Conservation (phyloP, 225 moss, liverwort and hornwort species). For the Sphagnum contortum region DNA sequence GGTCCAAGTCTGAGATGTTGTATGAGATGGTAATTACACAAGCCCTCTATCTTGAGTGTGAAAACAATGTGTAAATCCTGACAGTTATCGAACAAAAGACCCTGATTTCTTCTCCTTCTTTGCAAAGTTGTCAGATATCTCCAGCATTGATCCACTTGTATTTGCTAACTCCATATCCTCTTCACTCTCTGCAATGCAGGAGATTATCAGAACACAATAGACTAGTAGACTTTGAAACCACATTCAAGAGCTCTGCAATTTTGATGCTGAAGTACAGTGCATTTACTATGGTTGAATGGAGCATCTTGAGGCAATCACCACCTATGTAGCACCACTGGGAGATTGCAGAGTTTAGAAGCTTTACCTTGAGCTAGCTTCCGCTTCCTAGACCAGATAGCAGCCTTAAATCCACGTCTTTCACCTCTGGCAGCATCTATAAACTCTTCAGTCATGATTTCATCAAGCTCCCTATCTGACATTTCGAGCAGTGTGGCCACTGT, state of each 20-base stretch:
- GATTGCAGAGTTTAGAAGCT: neutral
- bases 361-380: slow-evolving; percentile 49
- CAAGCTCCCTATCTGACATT: slow-evolving; percentile 59
- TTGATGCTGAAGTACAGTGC: neutral
- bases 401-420: slow-evolving; percentile 56
- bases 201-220: no score
- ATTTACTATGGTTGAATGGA: neutral
- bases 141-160: slow-evolving; percentile 52
- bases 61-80: no score
- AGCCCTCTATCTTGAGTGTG: no score
- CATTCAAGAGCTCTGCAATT: no score
- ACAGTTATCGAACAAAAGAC: slow-evolving; percentile 40
- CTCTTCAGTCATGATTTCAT: slow-evolving; percentile 56
- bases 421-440: slow-evolving; percentile 59
- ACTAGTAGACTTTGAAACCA: no score
- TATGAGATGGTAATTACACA: no score
- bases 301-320: no score
- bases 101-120: slow-evolving; percentile 63
- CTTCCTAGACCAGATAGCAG: slow-evolving; percentile 57
- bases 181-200: slow-evolving; percentile 28
- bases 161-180: slow-evolving; percentile 56
- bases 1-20: no score
- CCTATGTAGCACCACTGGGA: no score
- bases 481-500: slow-evolving; percentile 54
- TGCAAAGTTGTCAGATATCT: slow-evolving; percentile 62